These are phyloP conservation scores for Kodamaea nitidulidarum DNA, from an alignment of 805 yeast genomes.

Conservation along the genomic window DNA sequence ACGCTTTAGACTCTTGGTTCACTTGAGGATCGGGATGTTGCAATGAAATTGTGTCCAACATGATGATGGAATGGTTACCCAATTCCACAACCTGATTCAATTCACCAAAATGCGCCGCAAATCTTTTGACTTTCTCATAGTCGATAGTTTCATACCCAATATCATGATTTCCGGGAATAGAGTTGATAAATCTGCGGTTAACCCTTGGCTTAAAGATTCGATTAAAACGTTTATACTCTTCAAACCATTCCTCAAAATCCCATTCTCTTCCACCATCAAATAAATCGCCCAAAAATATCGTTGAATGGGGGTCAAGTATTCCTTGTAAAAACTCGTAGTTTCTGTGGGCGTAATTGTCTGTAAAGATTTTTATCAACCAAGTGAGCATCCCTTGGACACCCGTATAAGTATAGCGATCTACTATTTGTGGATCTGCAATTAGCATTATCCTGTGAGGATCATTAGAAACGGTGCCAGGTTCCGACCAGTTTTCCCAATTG, in stretches of 20 bases:
- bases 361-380: slow-evolving; percentile 53
- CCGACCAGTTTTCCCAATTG: slow-evolving; percentile 59
- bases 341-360: slow-evolving; percentile 77
- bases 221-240: slow-evolving; percentile 67
- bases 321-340: slow-evolving; percentile 62
- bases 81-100: slow-evolving; percentile 52
- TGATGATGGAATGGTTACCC: slow-evolving; percentile 67
- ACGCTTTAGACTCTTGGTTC: slow-evolving; percentile 48
- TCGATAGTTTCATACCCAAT: slow-evolving; percentile 86
- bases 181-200: slow-evolving; percentile 34
- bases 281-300: slow-evolving; percentile 82
- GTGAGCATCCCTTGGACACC: slow-evolving; percentile 50
- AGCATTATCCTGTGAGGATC: slow-evolving; percentile 50
- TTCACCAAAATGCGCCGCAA: slow-evolving; percentile 69
- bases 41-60: slow-evolving; percentile 80
- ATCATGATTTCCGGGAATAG: slow-evolving; percentile 90
- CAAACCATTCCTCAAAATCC: slow-evolving; percentile 63
- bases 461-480: slow-evolving; percentile 11
- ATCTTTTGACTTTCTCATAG: slow-evolving; percentile 54
- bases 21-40: slow-evolving; percentile 50
- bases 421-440: slow-evolving; percentile 91
- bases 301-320: slow-evolving; percentile 66
- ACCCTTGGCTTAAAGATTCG: slow-evolving; percentile 54
- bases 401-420: slow-evolving; percentile 86
- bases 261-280: slow-evolving; percentile 95